These are phyloP conservation scores for Trichoderma simmonsii DNA, from an alignment of 2,329 filamentous ascomycete species.

Conservation along the genomic window DNA sequence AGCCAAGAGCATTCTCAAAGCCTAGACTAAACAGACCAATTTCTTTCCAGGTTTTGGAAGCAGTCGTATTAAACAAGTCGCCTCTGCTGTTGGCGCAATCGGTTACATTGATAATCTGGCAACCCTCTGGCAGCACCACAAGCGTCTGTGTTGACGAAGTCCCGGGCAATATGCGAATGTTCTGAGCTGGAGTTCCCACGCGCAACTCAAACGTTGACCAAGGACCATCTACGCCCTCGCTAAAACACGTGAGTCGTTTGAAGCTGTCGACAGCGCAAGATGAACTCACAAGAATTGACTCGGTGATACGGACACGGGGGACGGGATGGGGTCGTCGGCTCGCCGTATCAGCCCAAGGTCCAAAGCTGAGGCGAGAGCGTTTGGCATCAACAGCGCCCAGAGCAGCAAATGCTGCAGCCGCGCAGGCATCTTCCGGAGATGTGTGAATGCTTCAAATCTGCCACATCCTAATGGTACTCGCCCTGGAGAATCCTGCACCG, in stretches of 20 bases:
- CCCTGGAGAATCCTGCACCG: not conserved
- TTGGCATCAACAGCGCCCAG: constrained; percentile 5
- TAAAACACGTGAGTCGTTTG: not conserved
- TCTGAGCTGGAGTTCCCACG: constrained; percentile 18
- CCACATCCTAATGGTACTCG: constrained; percentile 5
- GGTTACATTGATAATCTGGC: constrained; percentile 12
- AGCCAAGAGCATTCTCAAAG: constrained; percentile 16
- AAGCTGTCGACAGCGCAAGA: not conserved
- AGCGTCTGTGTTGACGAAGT: constrained; percentile 19
- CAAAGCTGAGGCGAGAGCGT: not conserved
- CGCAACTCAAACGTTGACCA: constrained; percentile 21
- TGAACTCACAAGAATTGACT: constrained; percentile 19
- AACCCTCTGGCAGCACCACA: constrained; percentile 12
- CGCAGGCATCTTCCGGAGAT: constrained; percentile 7
- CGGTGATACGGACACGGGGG: constrained; percentile 15
- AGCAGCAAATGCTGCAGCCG: not conserved
- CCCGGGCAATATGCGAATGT: constrained; percentile 17
- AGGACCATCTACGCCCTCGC: constrained; percentile 18
- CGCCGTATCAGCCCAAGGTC: not conserved
- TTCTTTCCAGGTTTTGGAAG: constrained; percentile 14
- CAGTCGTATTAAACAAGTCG: constrained; percentile 13
- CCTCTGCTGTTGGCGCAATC: constrained; percentile 17
- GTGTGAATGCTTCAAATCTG: not conserved
- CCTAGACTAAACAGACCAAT: constrained; percentile 15
- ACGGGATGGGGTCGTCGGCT: not conserved